A percentile compares a stretch with the other conserved stretches of the same genome.
These are phyloP conservation scores for Russula olivacea DNA, from an alignment of 768 basidiomycete genomes.

Conservation along the genomic window DNA sequence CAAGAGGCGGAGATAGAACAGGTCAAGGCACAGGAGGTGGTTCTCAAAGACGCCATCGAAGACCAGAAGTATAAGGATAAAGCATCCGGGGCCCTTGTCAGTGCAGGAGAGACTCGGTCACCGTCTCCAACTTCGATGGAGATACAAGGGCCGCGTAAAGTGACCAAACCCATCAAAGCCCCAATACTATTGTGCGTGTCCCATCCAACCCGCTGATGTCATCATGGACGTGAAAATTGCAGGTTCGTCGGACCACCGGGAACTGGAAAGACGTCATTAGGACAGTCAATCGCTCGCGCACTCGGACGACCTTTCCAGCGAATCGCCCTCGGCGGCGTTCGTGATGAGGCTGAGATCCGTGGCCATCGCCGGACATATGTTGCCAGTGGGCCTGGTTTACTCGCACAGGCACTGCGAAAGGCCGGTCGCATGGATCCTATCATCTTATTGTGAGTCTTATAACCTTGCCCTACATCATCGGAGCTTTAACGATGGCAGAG, in stretches of 20 bases:
- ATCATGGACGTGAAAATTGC: slow-evolving; percentile 2
- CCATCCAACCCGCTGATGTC: not conserved
- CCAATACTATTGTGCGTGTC: slow-evolving; percentile 58
- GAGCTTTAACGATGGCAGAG: slow-evolving; percentile 33
- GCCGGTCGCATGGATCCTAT: slow-evolving; percentile 78
- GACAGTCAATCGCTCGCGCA: slow-evolving; percentile 80
- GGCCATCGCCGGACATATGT: slow-evolving; percentile 85
- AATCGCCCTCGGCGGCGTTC: slow-evolving; percentile 85
- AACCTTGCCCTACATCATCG: not conserved
- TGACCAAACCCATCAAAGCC: slow-evolving; percentile 51
- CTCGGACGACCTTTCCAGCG: slow-evolving; percentile 84
- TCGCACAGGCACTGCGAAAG: slow-evolving; percentile 82
- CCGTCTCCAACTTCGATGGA: slow-evolving; percentile 10
- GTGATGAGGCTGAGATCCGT: slow-evolving; percentile 85
- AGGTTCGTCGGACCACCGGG: slow-evolving; percentile 90
- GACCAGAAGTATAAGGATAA: slow-evolving; percentile 1
- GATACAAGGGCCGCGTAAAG: slow-evolving; percentile 12
- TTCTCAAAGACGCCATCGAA: slow-evolving; percentile 22
- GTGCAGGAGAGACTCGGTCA: slow-evolving; percentile 4
- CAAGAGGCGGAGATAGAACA: slow-evolving; percentile 15
- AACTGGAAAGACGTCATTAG: slow-evolving; percentile 87
- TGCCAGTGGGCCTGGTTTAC: slow-evolving; percentile 77
- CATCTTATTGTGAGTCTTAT: slow-evolving; percentile 51
- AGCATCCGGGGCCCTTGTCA: slow-evolving; percentile 6
- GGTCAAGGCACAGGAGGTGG: slow-evolving; percentile 21